Evolutionary conservation across 331 rosid species (phyloP), one percentile per base, ranked within the genome.

Genomic region (Rhamnella rubrinervis): DNA sequence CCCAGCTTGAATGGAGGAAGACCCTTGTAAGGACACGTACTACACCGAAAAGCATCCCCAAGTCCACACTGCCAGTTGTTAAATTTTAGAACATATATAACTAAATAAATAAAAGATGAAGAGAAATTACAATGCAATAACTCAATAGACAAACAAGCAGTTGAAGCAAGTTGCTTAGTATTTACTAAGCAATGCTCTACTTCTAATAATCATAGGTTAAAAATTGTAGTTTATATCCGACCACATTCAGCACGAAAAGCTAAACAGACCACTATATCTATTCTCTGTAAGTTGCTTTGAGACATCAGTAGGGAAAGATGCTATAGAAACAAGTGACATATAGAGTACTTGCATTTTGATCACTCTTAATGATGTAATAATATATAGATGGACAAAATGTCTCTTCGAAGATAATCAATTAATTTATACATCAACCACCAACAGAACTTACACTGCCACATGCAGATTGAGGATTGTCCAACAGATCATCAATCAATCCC

Each of bases 11-110:
- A 95, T 26, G 93, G 67, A 67, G 96, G 96, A 68, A 95, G 91
- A 59, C 98, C 98, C 82, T 89, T 95, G 87, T 91, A 95, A 38
- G 98, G 98, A 74, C 98, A 95, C 8, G 97, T 85, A 64, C 89
- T n/a, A 72, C 98, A 95, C 73, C 97, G 91, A 69, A 95, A 95
- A 67, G 98, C 98, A 78, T 95, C 98, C 49, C 98, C 97, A 10
- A 95, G 80, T 7, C 97, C 95, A 86, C 98, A 91, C 98, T 95
- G 95, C 82, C 83, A 62, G 55, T 67, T 7, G 76, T 44, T 16
- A 75, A 74, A 37, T 61, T 71, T 82, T 50, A 83, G 80, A 71
- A 21, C 52, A 69, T 16, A 21, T 25, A 0, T 6, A 31, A 37
- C 47, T 25, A 39, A 53, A 17, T 10, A 14, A 16, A 18, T 7